Percentiles rank a stretch among this genome's conserved stretches.
phyloP scores from a whole-genome alignment of 2,329 filamentous ascomycete genomes.

The Curvularia sp. region DNA sequence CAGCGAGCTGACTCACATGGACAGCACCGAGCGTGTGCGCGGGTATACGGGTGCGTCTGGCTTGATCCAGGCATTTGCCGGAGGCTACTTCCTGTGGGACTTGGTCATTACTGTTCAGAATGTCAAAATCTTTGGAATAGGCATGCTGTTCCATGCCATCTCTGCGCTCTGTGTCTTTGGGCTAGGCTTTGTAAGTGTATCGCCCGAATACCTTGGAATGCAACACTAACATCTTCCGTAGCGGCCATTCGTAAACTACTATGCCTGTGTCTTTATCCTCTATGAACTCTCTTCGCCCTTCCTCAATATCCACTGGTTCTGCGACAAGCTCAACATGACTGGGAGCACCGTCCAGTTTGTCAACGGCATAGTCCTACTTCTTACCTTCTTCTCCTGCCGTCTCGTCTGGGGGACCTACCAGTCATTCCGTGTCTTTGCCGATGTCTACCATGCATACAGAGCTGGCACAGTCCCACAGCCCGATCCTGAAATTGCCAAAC shows the following conservation, averaged over 20 bases:
- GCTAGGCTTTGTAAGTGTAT: conserved; percentile 74
- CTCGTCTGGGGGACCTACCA: conserved; percentile 80
- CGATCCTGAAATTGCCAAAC: conserved; percentile 40
- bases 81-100: conserved; percentile 88
- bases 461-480: conserved; percentile 32
- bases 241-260: conserved; percentile 86
- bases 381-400: conserved; percentile 78
- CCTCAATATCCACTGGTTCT: conserved; percentile 91
- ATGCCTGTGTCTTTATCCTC: conserved; percentile 80
- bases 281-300: conserved; percentile 88
- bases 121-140: conserved; percentile 75
- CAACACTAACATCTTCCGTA: conserved; percentile 46
- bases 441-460: conserved; percentile 64
- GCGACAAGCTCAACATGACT: conserved; percentile 83
- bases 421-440: conserved; percentile 68
- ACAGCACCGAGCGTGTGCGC: conserved; percentile 73
- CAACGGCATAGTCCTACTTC: conserved; percentile 76
- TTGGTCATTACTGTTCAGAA: conserved; percentile 72
- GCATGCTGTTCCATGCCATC: conserved; percentile 78
- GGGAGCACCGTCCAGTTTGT: conserved; percentile 76
- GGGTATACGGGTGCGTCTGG: conserved; percentile 77
- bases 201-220: neutral
- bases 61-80: conserved; percentile 77
- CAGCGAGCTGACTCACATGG: conserved; percentile 70
- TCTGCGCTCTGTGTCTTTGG: conserved; percentile 76